Percentiles rank a stretch among this genome's conserved stretches.
Evolutionary conservation across 441 rosid genomes (phyloP).

Genomic region (Codiaeum variegatum): DNA sequence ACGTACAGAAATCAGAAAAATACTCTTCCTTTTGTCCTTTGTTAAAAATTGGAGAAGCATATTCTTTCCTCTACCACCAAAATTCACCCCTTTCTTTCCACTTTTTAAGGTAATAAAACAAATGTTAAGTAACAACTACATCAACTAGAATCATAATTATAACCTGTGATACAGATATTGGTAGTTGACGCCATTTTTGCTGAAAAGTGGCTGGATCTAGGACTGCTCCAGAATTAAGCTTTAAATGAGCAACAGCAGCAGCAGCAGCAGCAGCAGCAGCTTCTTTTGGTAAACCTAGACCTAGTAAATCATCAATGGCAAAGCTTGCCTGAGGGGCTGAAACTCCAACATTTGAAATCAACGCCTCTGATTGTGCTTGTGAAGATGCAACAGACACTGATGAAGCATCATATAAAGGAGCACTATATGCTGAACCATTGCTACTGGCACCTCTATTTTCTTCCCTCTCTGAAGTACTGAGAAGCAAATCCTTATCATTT

Average conservation of each 20-base stretch:
- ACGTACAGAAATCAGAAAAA: background rate
- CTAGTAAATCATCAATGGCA: conserved; percentile 83
- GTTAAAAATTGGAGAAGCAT: background rate
- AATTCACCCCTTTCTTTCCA: no score
- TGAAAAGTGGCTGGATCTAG: conserved; percentile 83
- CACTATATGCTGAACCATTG: conserved; percentile 62
- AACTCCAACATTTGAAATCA: conserved; percentile 38
- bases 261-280: conserved; percentile 38
- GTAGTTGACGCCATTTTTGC: conserved; percentile 91
- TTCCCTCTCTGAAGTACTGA: conserved; percentile 75
- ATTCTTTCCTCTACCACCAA: background rate
- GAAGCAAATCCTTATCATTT: conserved; percentile 86
- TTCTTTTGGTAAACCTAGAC: conserved; percentile 57
- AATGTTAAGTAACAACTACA: background rate
- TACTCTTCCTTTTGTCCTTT: background rate
- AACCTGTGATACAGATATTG: conserved; percentile 69
- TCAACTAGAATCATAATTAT: background rate
- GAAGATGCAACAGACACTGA: conserved; percentile 33
- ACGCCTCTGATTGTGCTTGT: conserved; percentile 46
- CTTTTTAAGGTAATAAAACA: background rate
- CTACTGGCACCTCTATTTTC: conserved; percentile 46
- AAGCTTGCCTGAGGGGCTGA: conserved; percentile 46
- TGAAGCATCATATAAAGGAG: conserved; percentile 57
- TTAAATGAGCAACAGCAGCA: conserved; percentile 58
- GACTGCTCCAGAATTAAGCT: conserved; percentile 74